Evolutionary conservation across 805 yeast species (phyloP).

Genomic region (Lipomyces sp.): DNA sequence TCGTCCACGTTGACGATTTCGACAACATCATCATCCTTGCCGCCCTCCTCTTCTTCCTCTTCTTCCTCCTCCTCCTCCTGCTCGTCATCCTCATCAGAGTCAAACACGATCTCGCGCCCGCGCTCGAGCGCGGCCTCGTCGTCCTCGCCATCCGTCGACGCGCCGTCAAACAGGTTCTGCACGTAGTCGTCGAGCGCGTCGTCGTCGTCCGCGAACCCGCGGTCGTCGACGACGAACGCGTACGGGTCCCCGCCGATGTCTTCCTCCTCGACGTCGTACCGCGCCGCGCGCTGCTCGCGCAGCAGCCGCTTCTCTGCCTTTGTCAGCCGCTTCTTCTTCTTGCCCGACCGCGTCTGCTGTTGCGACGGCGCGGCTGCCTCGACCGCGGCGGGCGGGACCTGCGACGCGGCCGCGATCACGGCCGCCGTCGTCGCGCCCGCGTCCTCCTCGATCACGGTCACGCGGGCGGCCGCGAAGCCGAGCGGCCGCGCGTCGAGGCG

Average conservation of each 20-base stretch:
- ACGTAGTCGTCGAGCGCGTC: constrained; percentile 25
- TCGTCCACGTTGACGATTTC: neutral
- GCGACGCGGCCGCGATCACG: neutral
- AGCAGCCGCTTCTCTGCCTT: constrained; percentile 1
- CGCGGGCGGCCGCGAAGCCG: neutral
- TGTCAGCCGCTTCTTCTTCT: neutral
- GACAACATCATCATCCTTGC: neutral
- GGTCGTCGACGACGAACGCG: too few relatives aligned
- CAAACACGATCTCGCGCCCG: neutral
- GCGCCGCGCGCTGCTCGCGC: too few relatives aligned
- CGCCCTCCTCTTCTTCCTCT: constrained; percentile 4
- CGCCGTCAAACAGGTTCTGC: constrained; percentile 12
- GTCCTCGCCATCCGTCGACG: constrained; percentile 1
- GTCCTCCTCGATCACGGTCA: constrained; percentile 4
- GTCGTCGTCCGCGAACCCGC: too few relatives aligned
- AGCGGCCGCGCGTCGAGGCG: constrained; percentile 6
- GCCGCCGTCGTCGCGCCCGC: neutral
- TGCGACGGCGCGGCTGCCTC: neutral
- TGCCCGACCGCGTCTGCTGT: neutral
- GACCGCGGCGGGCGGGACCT: too few relatives aligned
- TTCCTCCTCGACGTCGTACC: too few relatives aligned
- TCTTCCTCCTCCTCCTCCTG: neutral
- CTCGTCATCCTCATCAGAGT: neutral
- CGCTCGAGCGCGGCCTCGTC: neutral
- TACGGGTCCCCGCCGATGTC: too few relatives aligned